A percentile compares a stretch with the other conserved stretches of the same genome.
These are phyloP conservation scores for Boletus vermiculosoides DNA, from an alignment of 768 basidiomycete species.

Conservation along the genomic window DNA sequence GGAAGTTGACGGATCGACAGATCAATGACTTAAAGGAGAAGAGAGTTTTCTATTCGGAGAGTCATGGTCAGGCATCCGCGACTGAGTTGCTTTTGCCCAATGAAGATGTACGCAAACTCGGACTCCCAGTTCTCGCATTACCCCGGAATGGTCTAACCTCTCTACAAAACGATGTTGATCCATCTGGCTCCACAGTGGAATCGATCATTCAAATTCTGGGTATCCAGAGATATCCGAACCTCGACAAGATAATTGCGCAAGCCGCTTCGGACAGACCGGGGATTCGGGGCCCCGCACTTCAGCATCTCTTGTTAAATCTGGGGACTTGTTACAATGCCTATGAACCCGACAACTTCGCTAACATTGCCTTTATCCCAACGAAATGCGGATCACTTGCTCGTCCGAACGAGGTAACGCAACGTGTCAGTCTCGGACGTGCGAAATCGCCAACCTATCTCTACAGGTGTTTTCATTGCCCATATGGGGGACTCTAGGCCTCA, in stretches of 20 bases:
- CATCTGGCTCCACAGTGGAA: not conserved
- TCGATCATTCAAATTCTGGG: constrained; percentile 3
- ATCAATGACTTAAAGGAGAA: constrained; percentile 1
- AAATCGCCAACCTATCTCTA: not conserved
- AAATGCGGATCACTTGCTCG: constrained; percentile 2
- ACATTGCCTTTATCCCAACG: constrained; percentile 15
- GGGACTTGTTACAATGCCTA: constrained; percentile 8
- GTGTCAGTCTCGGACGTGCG: not conserved
- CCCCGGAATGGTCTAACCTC: not conserved
- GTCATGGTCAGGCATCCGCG: constrained; percentile 1
- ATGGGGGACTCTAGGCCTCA: constrained; percentile 14
- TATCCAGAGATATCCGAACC: not conserved
- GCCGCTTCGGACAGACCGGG: constrained; percentile 7
- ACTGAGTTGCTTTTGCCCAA: constrained; percentile 77
- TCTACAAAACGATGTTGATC: not conserved
- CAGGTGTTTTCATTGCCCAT: constrained; percentile 8
- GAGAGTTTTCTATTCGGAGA: constrained; percentile 9
- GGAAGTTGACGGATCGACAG: not conserved
- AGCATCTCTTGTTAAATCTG: constrained; percentile 12
- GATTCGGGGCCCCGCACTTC: constrained; percentile 6
- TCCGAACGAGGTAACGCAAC: constrained; percentile 10
- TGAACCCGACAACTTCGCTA: constrained; percentile 6
- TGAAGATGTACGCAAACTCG: constrained; percentile 61
- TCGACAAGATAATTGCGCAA: constrained; percentile 3
- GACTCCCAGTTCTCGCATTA: constrained; percentile 65